Evolutionary conservation across 108 stramenopile species (phyloP).

Genomic region (Thalassiosira profunda): DNA sequence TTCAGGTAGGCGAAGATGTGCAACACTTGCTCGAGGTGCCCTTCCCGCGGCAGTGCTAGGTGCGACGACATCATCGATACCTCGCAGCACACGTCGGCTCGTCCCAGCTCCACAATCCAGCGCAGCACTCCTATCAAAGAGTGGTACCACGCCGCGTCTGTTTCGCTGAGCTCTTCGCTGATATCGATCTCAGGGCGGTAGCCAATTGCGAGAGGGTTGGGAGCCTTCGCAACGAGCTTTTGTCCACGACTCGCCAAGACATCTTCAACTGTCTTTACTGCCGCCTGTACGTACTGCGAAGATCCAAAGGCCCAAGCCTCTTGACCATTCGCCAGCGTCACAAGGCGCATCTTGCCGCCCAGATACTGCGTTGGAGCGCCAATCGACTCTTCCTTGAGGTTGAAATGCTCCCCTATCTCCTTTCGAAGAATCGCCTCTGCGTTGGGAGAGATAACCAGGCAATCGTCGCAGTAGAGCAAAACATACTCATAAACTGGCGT

Average conservation of each 20-base stretch:
- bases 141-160: conserved; percentile 13
- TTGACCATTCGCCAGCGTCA: conserved; percentile 33
- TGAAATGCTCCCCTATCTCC: conserved; percentile 47
- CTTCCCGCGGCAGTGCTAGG: conserved; percentile 56
- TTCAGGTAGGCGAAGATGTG: conserved; percentile 61
- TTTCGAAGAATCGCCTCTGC: conserved; percentile 3
- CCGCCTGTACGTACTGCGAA: conserved; percentile 42
- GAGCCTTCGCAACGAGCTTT: neutral
- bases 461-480: conserved; percentile 44
- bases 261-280: conserved; percentile 46
- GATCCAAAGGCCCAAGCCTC: conserved; percentile 50
- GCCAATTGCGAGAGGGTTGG: conserved; percentile 1
- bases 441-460: conserved; percentile 13
- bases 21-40: conserved; percentile 54
- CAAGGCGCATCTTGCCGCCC: conserved; percentile 40
- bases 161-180: conserved; percentile 5
- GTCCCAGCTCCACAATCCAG: conserved; percentile 53
- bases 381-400: conserved; percentile 44
- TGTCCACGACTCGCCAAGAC: neutral
- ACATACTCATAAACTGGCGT: conserved; percentile 39
- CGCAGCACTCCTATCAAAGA: conserved; percentile 44
- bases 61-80: conserved; percentile 57
- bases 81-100: conserved; percentile 48
- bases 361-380: conserved; percentile 52
- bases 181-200: conserved; percentile 40